Conservation (phyloP, 2,329 filamentous ascomycete species). For the Ilyonectria mors-panacis region DNA sequence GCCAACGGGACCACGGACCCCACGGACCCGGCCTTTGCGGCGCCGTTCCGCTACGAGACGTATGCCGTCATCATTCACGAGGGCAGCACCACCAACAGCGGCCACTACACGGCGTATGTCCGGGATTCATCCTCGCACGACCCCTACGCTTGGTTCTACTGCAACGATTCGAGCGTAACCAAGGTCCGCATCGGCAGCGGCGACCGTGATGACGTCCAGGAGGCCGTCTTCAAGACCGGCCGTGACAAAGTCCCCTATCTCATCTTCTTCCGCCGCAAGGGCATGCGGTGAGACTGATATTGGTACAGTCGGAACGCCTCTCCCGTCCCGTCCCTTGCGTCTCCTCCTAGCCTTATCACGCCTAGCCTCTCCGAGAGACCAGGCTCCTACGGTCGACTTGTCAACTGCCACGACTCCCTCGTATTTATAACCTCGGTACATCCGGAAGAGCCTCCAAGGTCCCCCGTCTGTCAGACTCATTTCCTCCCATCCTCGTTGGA, state of each 20-base stretch:
- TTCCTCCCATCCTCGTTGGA: constrained; percentile 12
- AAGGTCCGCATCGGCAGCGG: constrained; percentile 60
- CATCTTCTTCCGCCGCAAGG: constrained; percentile 62
- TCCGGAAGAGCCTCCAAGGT: neutral
- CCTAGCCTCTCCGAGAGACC: neutral
- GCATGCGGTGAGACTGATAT: constrained; percentile 35
- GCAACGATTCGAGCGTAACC: constrained; percentile 62
- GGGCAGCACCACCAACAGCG: constrained; percentile 76
- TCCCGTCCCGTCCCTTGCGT: neutral
- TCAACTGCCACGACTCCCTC: constrained; percentile 7
- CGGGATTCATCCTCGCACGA: constrained; percentile 67
- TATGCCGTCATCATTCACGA: constrained; percentile 88
- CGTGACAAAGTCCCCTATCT: constrained; percentile 62
- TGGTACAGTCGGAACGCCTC: neutral
- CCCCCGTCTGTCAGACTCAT: neutral
- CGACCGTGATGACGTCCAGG: constrained; percentile 53
- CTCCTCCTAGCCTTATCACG: neutral
- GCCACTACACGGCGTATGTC: constrained; percentile 85
- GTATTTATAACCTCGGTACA: constrained; percentile 10
- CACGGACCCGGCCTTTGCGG: constrained; percentile 59
- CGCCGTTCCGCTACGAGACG: constrained; percentile 83
- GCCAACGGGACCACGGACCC: constrained; percentile 49
- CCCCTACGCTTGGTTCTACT: constrained; percentile 63
- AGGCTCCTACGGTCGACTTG: neutral
- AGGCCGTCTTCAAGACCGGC: constrained; percentile 57